phyloP scores from a whole-genome alignment of 805 yeast species.

The Yarrowia alimentaria region DNA sequence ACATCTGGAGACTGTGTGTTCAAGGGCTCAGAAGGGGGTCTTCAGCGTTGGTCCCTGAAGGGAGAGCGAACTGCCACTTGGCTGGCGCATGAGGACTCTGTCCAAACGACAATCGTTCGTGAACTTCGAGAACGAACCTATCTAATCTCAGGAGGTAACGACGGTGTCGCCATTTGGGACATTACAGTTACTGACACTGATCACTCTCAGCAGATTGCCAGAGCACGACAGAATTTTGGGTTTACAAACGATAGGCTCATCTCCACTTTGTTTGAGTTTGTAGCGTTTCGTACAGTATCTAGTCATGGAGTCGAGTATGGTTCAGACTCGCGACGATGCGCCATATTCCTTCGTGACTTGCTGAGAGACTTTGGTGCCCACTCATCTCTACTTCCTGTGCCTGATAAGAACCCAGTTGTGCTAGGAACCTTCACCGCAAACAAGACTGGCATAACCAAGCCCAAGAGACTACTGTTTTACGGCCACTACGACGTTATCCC shows the following conservation, averaged over 20 bases:
- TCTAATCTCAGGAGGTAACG: conserved; percentile 66
- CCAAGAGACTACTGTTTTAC: conserved; percentile 67
- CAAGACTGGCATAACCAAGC: conserved; percentile 21
- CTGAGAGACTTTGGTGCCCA: conserved; percentile 63
- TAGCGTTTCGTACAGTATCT: conserved; percentile 75
- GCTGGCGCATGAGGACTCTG: conserved; percentile 55
- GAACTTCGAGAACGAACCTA: conserved; percentile 44
- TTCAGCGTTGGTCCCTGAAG: conserved; percentile 52
- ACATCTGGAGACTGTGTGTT: conserved; percentile 63
- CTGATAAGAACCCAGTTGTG: conserved; percentile 74
- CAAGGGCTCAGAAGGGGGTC: conserved; percentile 56
- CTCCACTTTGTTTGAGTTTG: conserved; percentile 56
- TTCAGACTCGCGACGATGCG: conserved; percentile 84
- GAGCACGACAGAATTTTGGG: conserved; percentile 31
- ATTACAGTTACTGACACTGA: conserved; percentile 38
- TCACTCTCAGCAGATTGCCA: conserved; percentile 11
- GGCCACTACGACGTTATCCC: conserved; percentile 96
- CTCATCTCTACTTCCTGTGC: conserved; percentile 67
- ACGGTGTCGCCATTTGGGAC: conserved; percentile 73
- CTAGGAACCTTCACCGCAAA: conserved; percentile 62
- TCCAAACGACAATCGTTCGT: conserved; percentile 57
- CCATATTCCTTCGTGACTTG: conserved; percentile 63
- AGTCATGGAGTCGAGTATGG: conserved; percentile 64
- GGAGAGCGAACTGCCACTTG: conserved; percentile 48
- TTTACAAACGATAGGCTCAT: conserved; percentile 63